These are phyloP conservation scores for Leishmania turanica DNA, from an alignment of 208 protist genomes.

Conservation along the genomic window DNA sequence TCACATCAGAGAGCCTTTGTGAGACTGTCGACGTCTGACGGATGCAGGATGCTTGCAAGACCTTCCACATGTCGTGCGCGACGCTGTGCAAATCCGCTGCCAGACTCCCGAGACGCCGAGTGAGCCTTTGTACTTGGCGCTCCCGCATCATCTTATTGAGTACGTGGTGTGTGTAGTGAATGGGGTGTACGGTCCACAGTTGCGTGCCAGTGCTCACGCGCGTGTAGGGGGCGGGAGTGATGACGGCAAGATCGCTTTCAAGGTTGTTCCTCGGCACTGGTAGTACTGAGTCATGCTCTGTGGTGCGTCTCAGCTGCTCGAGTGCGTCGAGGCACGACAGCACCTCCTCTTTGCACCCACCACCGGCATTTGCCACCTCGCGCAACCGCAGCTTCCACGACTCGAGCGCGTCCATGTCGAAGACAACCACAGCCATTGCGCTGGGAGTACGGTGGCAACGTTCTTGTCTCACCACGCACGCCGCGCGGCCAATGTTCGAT, in stretches of 20 bases:
- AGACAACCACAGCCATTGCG: constrained; percentile 1
- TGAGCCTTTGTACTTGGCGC: constrained; percentile 7
- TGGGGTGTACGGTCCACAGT: constrained; percentile 38
- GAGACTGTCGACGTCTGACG: neutral
- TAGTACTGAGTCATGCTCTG: neutral
- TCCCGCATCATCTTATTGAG: constrained; percentile 24
- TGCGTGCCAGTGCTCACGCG: constrained; percentile 36
- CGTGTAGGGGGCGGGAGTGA: no score
- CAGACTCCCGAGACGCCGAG: constrained; percentile 21
- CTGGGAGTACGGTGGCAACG: neutral
- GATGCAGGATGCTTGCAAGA: neutral
- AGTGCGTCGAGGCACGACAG: constrained; percentile 4
- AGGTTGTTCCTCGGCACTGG: neutral
- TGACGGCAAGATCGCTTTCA: neutral
- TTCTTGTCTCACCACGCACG: neutral
- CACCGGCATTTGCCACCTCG: neutral
- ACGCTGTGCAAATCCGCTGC: constrained; percentile 14
- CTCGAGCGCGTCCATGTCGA: neutral
- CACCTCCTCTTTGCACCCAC: neutral
- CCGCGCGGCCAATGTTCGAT: neutral
- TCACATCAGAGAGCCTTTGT: neutral
- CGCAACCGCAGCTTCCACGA: constrained; percentile 5
- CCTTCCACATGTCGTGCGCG: constrained; percentile 16
- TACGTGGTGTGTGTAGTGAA: constrained; percentile 44
- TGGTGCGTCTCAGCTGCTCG: neutral